Base-by-base conservation (phyloP, 768 basidiomycete genomes). In the Lactarius quietus region DNA sequence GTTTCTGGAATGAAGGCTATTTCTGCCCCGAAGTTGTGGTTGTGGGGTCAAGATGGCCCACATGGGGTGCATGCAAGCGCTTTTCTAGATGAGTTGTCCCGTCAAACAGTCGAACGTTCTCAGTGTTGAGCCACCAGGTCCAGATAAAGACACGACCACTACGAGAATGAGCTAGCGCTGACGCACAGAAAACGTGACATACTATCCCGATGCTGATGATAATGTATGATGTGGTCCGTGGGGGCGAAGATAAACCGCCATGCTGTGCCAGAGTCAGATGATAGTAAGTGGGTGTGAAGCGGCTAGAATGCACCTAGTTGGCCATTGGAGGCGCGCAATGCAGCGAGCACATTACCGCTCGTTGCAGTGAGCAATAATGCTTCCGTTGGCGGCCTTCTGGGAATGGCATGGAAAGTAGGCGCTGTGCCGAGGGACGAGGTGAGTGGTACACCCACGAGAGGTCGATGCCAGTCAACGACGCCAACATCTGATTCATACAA, bases 401-500 rank as follows among this genome's bases (percentile, higher is more conserved):
- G 73, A 33, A 71, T 73, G 39, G 75, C 70, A 68, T 84, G 83
- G 69, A 93, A 86, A 10, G 79, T 74, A 0, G 93, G 93, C 7
- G 87, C 78, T 1, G 83, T 83, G 20, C 80, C 71, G 0, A 70
- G 73, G 3, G 84, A 79, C 10, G 80, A 76, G 38, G 81, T 74
- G 4, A 87, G 78, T 0, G 93, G 91, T 5, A 89, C 82, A 18
- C 95, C 95, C 62, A 93, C 78, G 33, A 89, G 82, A 17, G 81
- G 75, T 70, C 86, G 90, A 75, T 97, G 83, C 95, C 95, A 98
- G 79, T 96, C 94, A 53, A 95, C 82, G 52, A 89, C 77, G 52
- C 92, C 91, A 61, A 85, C 89, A 63, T 93, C 90, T 28, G 87
- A 83, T 71, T 89, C 82, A 65, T 90, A 87, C 38, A 90, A 75